phyloP scores from a whole-genome alignment of 139 green algal genomes.

The Chlamydomonas schloesseri region DNA sequence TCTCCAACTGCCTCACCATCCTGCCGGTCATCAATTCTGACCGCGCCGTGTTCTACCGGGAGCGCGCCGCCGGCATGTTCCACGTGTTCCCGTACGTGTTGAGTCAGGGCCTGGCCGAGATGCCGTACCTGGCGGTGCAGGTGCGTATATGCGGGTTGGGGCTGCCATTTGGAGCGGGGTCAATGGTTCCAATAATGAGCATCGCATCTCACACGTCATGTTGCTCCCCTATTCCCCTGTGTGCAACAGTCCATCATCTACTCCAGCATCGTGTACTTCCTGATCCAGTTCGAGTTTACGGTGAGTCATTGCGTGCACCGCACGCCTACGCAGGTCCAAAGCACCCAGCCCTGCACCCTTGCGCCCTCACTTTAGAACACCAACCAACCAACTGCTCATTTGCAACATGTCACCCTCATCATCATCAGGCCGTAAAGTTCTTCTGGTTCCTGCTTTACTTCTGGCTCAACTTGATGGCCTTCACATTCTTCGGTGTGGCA shows the following conservation, averaged over 20 bases:
- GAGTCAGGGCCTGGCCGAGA: background rate
- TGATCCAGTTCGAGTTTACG: constrained; percentile 1
- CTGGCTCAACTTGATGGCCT: constrained; percentile 37
- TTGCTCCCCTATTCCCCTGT: background rate
- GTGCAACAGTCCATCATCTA: background rate
- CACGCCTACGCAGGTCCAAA: no score
- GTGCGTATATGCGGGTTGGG: no score
- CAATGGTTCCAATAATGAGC: no score
- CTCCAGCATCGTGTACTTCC: constrained; percentile 12
- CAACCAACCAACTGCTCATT: no score
- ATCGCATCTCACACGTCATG: no score
- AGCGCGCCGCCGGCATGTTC: constrained; percentile 2
- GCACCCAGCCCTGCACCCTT: no score
- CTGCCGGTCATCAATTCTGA: constrained; percentile 30
- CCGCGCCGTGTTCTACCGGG: constrained; percentile 34
- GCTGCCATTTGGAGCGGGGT: no score
- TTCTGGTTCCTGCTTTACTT: constrained; percentile 47
- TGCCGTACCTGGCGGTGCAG: background rate
- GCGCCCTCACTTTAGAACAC: no score
- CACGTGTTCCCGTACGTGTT: background rate
- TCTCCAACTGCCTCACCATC: constrained; percentile 34
- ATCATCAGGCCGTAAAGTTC: constrained; percentile 17
- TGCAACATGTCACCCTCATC: no score
- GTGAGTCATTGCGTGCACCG: no score
- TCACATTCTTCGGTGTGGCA: constrained; percentile 38